Evolutionary conservation across 163 green algal genomes (phyloP).

Genomic region (Scenedesmus sp.): DNA sequence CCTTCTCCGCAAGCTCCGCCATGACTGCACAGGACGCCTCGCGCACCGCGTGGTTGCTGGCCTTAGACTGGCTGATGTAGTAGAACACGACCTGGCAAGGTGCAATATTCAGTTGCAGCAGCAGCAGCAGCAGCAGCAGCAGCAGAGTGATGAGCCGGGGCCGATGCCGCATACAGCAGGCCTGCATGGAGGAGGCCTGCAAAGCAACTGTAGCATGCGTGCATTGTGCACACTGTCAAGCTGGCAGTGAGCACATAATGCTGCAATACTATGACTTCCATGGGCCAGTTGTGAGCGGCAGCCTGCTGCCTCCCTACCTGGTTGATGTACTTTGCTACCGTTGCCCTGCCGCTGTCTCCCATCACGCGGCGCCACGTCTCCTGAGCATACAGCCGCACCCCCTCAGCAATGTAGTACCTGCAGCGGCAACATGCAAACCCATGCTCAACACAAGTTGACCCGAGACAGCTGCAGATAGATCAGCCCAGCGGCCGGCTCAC

Average conservation of each 20-base stretch:
- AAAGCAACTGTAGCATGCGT: not conserved
- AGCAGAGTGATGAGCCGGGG: not conserved
- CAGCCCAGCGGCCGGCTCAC: not conserved
- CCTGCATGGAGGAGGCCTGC: not conserved
- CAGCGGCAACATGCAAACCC: not conserved
- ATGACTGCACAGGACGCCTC: constrained; percentile 95
- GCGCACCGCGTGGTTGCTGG: constrained; percentile 91
- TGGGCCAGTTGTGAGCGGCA: not conserved
- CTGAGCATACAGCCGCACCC: constrained; percentile 89
- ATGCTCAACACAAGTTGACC: constrained; percentile 42
- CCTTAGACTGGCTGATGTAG: constrained; percentile 85
- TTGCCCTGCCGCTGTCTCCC: constrained; percentile 70
- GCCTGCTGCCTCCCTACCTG: constrained; percentile 50
- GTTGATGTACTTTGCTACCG: constrained; percentile 76
- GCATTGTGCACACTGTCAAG: too few relatives aligned
- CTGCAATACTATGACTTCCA: not conserved
- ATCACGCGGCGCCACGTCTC: constrained; percentile 89
- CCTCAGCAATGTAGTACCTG: constrained; percentile 94
- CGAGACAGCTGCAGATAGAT: not conserved
- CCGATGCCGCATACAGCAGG: not conserved
- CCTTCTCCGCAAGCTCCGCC: constrained; percentile 92
- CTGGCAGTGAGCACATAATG: too few relatives aligned
- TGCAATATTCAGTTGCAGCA: not conserved
- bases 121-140: not conserved
- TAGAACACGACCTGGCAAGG: constrained; percentile 77